Percentiles rank a stretch among this genome's conserved stretches.
phyloP scores from a whole-genome alignment of 192 early-diverging fungal genomes.

The Coemansia sp. region DNA sequence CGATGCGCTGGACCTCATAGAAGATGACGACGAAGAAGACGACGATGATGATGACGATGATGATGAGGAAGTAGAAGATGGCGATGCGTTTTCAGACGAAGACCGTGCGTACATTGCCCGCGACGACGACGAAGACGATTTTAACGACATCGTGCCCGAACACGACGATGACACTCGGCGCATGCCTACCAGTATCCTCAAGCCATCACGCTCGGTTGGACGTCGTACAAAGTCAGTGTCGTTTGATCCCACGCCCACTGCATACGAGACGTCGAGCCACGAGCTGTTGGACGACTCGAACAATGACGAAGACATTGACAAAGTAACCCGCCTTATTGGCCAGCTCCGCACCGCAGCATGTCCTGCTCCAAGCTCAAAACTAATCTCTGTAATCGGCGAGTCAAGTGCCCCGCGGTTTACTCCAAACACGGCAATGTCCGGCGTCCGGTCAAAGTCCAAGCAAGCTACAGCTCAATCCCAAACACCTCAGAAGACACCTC shows the following conservation, averaged over 20 bases:
- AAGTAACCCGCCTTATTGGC: slow-evolving; percentile 11
- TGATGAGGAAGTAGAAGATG: slow-evolving; percentile 7
- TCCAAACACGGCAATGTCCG: slow-evolving; percentile 17
- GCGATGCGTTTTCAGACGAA: slow-evolving; percentile 42
- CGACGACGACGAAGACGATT: slow-evolving; percentile 53
- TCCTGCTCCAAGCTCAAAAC: background rate
- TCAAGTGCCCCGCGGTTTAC: slow-evolving; percentile 15
- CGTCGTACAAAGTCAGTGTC: slow-evolving; percentile 20
- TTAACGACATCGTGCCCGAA: slow-evolving; percentile 14
- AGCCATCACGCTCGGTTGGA: slow-evolving; percentile 6
- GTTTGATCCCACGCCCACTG: slow-evolving; percentile 16
- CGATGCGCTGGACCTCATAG: slow-evolving; percentile 40
- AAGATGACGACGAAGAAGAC: background rate
- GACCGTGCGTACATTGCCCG: slow-evolving; percentile 31
- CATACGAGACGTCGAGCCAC: slow-evolving; percentile 8
- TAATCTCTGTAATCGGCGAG: background rate
- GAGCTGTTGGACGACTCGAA: slow-evolving; percentile 27
- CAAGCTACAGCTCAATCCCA: background rate
- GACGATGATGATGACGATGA: slow-evolving; percentile 13
- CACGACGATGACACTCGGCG: background rate
- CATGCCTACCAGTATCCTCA: slow-evolving; percentile 29
- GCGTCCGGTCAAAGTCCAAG: slow-evolving; percentile 4
- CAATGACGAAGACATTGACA: slow-evolving; percentile 17
- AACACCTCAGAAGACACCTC: background rate
- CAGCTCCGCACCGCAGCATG: slow-evolving; percentile 2